A percentile compares a stretch with the other conserved stretches of the same genome.
phyloP scores from a whole-genome alignment of 2,329 filamentous ascomycete genomes.

The Pestalotiopsis sp. region DNA sequence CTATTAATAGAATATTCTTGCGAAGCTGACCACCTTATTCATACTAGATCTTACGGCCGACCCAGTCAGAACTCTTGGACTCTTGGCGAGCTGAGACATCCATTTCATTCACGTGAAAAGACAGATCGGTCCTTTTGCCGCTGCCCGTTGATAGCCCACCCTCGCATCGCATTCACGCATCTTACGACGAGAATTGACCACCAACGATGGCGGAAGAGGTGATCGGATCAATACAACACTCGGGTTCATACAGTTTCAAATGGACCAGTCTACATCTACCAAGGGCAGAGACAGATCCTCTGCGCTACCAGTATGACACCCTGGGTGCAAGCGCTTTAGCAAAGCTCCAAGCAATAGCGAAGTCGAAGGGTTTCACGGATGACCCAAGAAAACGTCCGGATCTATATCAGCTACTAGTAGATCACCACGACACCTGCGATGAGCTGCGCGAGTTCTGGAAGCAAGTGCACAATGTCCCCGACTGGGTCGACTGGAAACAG shows the following conservation, averaged over 20 bases:
- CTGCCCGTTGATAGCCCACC: not conserved
- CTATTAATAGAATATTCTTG: not conserved
- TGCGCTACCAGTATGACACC: slow-evolving; percentile 18
- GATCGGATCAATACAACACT: not conserved
- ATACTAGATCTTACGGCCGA: not conserved
- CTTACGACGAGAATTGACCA: not conserved
- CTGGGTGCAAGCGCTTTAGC: slow-evolving; percentile 10
- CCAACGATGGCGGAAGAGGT: not conserved
- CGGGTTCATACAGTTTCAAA: not conserved
- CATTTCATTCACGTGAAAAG: not conserved
- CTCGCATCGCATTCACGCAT: not conserved
- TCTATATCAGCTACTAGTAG: slow-evolving; percentile 16
- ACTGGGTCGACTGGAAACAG: slow-evolving; percentile 71
- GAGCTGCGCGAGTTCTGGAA: slow-evolving; percentile 49
- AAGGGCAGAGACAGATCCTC: slow-evolving; percentile 2
- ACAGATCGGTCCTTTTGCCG: not conserved
- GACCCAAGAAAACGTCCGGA: slow-evolving; percentile 18
- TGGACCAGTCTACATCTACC: not conserved
- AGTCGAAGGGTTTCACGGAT: slow-evolving; percentile 15
- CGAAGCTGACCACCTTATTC: not conserved
- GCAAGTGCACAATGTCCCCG: slow-evolving; percentile 60
- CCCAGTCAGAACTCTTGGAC: not conserved
- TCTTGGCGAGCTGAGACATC: not conserved
- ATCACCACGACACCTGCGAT: slow-evolving; percentile 11
- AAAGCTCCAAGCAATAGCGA: slow-evolving; percentile 15